These are phyloP conservation scores for Fusarium stilboides DNA, from an alignment of 2,329 filamentous ascomycete genomes.

Conservation along the genomic window DNA sequence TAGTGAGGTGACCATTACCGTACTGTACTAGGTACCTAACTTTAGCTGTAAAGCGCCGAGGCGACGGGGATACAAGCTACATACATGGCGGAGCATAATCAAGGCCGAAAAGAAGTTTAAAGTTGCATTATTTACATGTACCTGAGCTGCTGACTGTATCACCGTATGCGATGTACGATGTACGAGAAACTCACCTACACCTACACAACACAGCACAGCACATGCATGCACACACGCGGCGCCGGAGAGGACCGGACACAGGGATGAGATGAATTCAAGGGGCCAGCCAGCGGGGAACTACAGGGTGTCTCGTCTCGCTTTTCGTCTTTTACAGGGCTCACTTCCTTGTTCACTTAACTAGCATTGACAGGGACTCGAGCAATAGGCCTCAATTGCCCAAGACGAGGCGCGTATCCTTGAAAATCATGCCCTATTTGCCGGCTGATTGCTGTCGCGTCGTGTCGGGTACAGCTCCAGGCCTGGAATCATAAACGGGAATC, in stretches of 20 bases:
- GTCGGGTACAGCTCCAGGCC: slow-evolving; percentile 1
- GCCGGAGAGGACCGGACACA: slow-evolving; percentile 36
- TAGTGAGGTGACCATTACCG: neutral
- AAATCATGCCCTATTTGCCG: slow-evolving; percentile 20
- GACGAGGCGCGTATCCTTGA: slow-evolving; percentile 17
- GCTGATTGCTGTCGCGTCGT: slow-evolving; percentile 3
- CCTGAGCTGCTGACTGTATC: slow-evolving; percentile 31
- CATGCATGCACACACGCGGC: neutral
- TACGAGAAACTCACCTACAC: slow-evolving; percentile 36
- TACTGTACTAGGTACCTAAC: slow-evolving; percentile 20
- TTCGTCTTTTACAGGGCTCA: slow-evolving; percentile 27
- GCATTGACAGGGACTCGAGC: slow-evolving; percentile 14
- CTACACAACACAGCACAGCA: neutral
- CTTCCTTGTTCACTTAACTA: slow-evolving; percentile 12
- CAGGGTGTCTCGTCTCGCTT: slow-evolving; percentile 31
- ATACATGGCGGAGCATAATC: slow-evolving; percentile 1
- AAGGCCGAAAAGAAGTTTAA: slow-evolving; percentile 16
- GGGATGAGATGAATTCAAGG: slow-evolving; percentile 35
- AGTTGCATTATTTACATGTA: slow-evolving; percentile 32
- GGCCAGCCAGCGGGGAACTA: slow-evolving; percentile 33
- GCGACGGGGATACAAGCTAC: slow-evolving; percentile 22
- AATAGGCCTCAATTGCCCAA: slow-evolving; percentile 9
- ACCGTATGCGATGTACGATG: slow-evolving; percentile 37
- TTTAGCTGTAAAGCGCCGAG: slow-evolving; percentile 13
- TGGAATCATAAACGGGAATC: slow-evolving; percentile 8